Evolutionary conservation across 2,329 filamentous ascomycete genomes (phyloP).

Genomic region (Ambrosiella cleistominuta): DNA sequence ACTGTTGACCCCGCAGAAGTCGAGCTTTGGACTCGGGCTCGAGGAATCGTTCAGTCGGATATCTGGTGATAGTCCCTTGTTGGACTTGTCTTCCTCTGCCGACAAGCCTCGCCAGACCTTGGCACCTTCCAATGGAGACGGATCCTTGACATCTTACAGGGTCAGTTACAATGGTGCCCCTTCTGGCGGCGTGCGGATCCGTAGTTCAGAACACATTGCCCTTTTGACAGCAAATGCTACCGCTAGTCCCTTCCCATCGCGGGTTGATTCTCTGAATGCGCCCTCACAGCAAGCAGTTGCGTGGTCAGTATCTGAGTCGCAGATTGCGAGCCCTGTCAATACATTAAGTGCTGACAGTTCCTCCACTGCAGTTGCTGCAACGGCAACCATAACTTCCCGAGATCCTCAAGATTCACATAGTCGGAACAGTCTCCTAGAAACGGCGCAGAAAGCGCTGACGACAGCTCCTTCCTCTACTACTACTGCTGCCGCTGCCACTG

Average conservation of each 20-base stretch:
- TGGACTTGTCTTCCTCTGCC: neutral
- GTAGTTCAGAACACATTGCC: neutral
- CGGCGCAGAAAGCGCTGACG: neutral
- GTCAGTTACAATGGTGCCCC: neutral
- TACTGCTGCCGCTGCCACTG: too few species aligned
- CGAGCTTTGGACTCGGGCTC: conserved; percentile 2
- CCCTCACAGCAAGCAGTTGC: neutral
- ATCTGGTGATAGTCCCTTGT: neutral
- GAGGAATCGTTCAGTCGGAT: neutral
- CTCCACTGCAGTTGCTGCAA: neutral
- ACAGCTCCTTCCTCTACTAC: neutral
- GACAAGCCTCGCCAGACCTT: neutral
- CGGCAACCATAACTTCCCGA: neutral
- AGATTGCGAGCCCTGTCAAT: neutral
- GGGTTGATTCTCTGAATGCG: neutral
- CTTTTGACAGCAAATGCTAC: neutral
- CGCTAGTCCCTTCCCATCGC: neutral
- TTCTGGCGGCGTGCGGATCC: neutral
- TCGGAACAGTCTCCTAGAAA: neutral
- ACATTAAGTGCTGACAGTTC: neutral
- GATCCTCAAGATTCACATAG: neutral
- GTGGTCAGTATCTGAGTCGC: neutral
- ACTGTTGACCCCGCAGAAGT: conserved; percentile 1
- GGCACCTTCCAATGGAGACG: neutral
- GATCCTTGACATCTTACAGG: neutral